These are phyloP conservation scores for Cyathus striatus DNA, from an alignment of 768 basidiomycete genomes.

Conservation along the genomic window DNA sequence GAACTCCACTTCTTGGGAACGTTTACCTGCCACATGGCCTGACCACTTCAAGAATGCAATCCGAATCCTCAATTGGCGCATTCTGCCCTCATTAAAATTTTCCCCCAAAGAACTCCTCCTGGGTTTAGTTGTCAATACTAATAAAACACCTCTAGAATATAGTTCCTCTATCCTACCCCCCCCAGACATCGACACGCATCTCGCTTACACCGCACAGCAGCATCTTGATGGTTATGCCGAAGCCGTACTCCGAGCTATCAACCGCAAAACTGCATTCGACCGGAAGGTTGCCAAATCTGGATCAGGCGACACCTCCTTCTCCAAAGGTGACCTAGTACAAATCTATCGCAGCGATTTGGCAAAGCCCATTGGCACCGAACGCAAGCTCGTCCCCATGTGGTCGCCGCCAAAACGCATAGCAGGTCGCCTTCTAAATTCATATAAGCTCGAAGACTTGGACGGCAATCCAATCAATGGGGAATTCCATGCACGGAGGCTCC, in stretches of 20 bases:
- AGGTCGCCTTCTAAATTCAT: neutral
- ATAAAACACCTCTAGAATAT: slow-evolving; percentile 1
- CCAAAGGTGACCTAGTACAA: slow-evolving; percentile 21
- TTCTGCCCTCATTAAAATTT: slow-evolving; percentile 9
- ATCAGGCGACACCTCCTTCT: slow-evolving; percentile 16
- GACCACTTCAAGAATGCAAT: slow-evolving; percentile 23
- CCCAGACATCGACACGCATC: slow-evolving; percentile 11
- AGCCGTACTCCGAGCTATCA: slow-evolving; percentile 12
- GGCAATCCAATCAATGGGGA: neutral
- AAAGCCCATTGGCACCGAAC: slow-evolving; percentile 17
- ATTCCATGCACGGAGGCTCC: slow-evolving; percentile 5
- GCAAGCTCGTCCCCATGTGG: slow-evolving; percentile 25
- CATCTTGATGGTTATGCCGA: slow-evolving; percentile 20
- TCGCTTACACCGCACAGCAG: slow-evolving; percentile 23
- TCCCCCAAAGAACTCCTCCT: slow-evolving; percentile 15
- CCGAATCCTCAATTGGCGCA: slow-evolving; percentile 4
- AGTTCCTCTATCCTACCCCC: neutral
- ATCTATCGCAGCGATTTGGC: slow-evolving; percentile 18
- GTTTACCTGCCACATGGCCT: slow-evolving; percentile 23
- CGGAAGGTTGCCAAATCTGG: slow-evolving; percentile 6
- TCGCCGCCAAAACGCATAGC: slow-evolving; percentile 16
- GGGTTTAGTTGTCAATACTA: slow-evolving; percentile 14
- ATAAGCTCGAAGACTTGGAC: neutral
- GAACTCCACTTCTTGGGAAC: slow-evolving; percentile 8
- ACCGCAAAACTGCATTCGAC: slow-evolving; percentile 20